Base-by-base conservation (phyloP, 345 rosid species). In the Theobroma cacao region DNA sequence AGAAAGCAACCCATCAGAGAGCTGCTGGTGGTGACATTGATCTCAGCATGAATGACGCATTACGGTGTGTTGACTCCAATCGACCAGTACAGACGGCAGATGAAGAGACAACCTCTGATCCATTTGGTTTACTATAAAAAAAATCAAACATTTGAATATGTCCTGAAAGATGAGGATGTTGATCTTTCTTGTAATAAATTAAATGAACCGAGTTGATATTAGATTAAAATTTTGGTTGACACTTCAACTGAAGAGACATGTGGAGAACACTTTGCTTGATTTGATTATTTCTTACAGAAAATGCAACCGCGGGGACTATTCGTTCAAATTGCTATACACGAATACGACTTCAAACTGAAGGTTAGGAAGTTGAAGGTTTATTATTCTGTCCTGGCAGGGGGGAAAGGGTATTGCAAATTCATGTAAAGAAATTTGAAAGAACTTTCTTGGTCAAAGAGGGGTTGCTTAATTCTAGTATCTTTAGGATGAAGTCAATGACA, bases 1-100 rank as follows among this genome's bases (percentile, higher is more conserved):
- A 69, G 74, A 69, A 69, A 69, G 58, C 74, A 47, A 69, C 74
- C 24, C 56, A 69, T 28, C 58, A 12, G 47, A 36, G 40, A 47
- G 24, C 14, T 47, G 38, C 58, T 47, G 58, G 38, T 69, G 56
- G 56, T 45, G 56, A 26, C 40, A 15, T 47, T 69, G 14, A 69
- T 69, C 58, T 69, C 58, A 47, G 13, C 74, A 69, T 28, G 28
- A 69, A 69, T 69, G 38, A 45, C 40, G 2, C 38, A 26, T 15
- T 45, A 14, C 38, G 0, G 2, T 28, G n/a, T 24, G 53, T 14
- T 41, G 34, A 69, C 24, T 17, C 17, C 38, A 4, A 48, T 43
- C 53, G 13, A 43, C 12, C 34, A 28, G 7, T 68, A 3, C 56
- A 45, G 61, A 52, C 45, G 50, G 28, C 40, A 52, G 18, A 34